Evolutionary conservation across 257 asterid genomes (phyloP).

Genomic region (Solanum etuberosum): DNA sequence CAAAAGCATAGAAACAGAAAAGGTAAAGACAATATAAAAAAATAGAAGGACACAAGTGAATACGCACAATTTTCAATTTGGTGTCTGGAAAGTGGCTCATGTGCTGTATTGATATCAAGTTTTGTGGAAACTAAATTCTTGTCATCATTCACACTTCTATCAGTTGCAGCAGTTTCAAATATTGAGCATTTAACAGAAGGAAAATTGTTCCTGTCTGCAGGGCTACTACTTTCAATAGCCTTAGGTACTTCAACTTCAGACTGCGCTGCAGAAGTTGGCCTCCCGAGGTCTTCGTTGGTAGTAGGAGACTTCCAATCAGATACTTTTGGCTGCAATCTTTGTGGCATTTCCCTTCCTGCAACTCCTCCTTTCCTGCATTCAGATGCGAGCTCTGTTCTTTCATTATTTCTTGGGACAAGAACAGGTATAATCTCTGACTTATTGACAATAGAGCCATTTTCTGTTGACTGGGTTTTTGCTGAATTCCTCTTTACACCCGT

Average conservation of each 20-base stretch:
- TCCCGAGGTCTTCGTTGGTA: slow-evolving; percentile 50
- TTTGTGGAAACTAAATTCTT: slow-evolving; percentile 34
- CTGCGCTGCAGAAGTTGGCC: slow-evolving; percentile 27
- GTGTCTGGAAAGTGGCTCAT: slow-evolving; percentile 27
- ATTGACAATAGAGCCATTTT: slow-evolving; percentile 33
- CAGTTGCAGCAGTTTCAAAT: slow-evolving; percentile 22
- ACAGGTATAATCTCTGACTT: slow-evolving; percentile 72
- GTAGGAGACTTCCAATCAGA: slow-evolving; percentile 47
- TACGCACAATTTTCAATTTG: slow-evolving; percentile 54
- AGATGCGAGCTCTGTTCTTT: slow-evolving; percentile 51
- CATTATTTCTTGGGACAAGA: slow-evolving; percentile 71
- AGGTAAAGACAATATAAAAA: slow-evolving; percentile 3
- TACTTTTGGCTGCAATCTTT: slow-evolving; percentile 52
- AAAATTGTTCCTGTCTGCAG: slow-evolving; percentile 34
- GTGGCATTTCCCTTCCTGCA: slow-evolving; percentile 45
- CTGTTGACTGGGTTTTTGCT: slow-evolving; percentile 44
- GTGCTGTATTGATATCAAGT: slow-evolving; percentile 28
- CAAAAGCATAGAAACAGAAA: background rate
- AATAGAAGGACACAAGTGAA: slow-evolving; percentile 2
- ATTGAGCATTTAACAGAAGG: slow-evolving; percentile 37
- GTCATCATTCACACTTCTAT: slow-evolving; percentile 43
- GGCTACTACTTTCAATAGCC: slow-evolving; percentile 24
- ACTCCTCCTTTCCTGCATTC: slow-evolving; percentile 79
- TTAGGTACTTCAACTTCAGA: slow-evolving; percentile 44
- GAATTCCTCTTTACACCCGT: slow-evolving; percentile 55